Evolutionary conservation across 805 yeast genomes (phyloP).

Genomic region (Wickerhamiella siamensis): DNA sequence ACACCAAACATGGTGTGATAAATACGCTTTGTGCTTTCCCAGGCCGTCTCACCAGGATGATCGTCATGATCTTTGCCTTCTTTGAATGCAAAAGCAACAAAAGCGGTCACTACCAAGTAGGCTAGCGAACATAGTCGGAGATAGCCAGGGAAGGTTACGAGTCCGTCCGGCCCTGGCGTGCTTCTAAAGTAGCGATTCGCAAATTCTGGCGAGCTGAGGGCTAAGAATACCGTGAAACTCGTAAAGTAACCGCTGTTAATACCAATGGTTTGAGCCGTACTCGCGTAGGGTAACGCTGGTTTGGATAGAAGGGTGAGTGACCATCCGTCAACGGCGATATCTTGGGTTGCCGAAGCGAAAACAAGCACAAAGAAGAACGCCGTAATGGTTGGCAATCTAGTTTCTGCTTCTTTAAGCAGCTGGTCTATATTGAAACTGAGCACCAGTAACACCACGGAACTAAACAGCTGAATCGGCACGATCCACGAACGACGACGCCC

Average conservation of each 20-base stretch:
- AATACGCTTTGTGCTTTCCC: conserved; percentile 17
- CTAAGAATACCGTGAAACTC: conserved; percentile 81
- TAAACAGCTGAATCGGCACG: conserved; percentile 76
- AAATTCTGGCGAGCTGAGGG: conserved; percentile 83
- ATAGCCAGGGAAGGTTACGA: conserved; percentile 60
- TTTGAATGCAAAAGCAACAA: conserved; percentile 43
- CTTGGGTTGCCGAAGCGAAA: conserved; percentile 90
- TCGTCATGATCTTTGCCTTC: conserved; percentile 34
- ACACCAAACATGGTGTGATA: conserved; percentile 26
- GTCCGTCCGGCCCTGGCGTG: conserved; percentile 46
- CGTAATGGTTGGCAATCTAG: conserved; percentile 45
- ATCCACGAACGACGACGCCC: conserved; percentile 93
- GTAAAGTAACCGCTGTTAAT: conserved; percentile 84
- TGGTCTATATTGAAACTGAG: conserved; percentile 47
- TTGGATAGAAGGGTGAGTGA: conserved; percentile 76
- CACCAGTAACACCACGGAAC: conserved; percentile 49
- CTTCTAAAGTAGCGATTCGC: conserved; percentile 70
- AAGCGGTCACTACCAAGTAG: conserved; percentile 51
- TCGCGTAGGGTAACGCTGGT: conserved; percentile 72
- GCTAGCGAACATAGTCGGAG: conserved; percentile 63
- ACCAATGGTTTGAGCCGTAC: conserved; percentile 95
- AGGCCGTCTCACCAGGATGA: conserved; percentile 2
- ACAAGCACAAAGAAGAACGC: conserved; percentile 61
- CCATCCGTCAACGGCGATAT: conserved; percentile 99
- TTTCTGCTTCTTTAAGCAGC: conserved; percentile 34